Evolutionary conservation across 2,329 filamentous ascomycete species (phyloP).

Genomic region (Lecanoromycetidae sp.): DNA sequence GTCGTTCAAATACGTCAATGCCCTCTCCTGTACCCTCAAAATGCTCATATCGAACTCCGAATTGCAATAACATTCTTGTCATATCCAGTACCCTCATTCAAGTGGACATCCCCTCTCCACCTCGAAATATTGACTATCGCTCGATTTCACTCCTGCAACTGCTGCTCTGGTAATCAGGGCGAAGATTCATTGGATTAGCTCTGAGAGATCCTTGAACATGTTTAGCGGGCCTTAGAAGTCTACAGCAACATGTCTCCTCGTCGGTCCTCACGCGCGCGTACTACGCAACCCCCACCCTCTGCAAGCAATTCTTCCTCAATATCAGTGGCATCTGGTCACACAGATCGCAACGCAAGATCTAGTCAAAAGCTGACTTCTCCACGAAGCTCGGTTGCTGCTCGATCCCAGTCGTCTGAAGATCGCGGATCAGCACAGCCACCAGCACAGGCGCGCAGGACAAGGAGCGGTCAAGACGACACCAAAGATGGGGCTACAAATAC

Average conservation of each 20-base stretch:
- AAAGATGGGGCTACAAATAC: conserved; percentile 48
- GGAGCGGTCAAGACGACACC: conserved; percentile 58
- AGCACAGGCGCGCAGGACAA: conserved; percentile 62
- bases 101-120: too few relatives aligned
- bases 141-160: neutral
- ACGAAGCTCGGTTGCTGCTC: conserved; percentile 57
- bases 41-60: too few relatives aligned
- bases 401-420: conserved; percentile 43
- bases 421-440: conserved; percentile 33
- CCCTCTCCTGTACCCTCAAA: too few relatives aligned
- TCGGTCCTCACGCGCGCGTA: conserved; percentile 82
- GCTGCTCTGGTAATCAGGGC: neutral
- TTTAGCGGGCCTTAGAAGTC: neutral
- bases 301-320: conserved; percentile 67
- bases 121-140: too few relatives aligned
- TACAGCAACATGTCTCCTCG: conserved; percentile 48
- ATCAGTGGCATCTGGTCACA: conserved; percentile 56
- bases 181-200: neutral
- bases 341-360: conserved; percentile 61
- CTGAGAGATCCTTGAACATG: neutral
- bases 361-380: conserved; percentile 61
- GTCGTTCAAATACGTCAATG: too few relatives aligned
- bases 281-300: conserved; percentile 55
- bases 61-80: too few relatives aligned
- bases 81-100: too few relatives aligned